Evolutionary conservation across 2,329 filamentous ascomycete species (phyloP).

Genomic region (Colletotrichum chrysophilum): DNA sequence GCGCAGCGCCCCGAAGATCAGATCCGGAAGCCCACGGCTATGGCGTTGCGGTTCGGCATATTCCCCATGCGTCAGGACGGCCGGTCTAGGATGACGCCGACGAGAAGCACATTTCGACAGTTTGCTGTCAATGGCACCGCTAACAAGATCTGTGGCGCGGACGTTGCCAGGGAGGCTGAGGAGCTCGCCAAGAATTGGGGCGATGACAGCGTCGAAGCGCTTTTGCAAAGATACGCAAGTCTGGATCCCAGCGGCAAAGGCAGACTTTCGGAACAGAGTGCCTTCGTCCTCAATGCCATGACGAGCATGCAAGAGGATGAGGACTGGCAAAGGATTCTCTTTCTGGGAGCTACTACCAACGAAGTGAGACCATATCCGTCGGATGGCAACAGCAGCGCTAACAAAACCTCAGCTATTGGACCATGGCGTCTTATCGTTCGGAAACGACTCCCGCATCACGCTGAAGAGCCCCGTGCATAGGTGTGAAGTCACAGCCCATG

Average conservation of each 20-base stretch:
- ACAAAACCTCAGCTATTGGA: conserved; percentile 25
- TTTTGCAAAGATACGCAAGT: conserved; percentile 26
- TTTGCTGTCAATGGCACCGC: conserved; percentile 5
- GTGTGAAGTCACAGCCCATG: conserved; percentile 17
- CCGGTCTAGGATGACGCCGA: conserved; percentile 34
- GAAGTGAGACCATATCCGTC: conserved; percentile 24
- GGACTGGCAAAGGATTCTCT: conserved; percentile 33
- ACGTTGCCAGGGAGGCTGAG: background rate
- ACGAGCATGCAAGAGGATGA: conserved; percentile 29
- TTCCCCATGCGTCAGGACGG: conserved; percentile 31
- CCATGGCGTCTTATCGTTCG: conserved; percentile 27
- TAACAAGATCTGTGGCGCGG: background rate
- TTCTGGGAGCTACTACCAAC: conserved; percentile 34
- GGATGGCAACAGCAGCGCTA: background rate
- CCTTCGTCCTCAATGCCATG: background rate
- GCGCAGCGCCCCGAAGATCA: conserved; percentile 25
- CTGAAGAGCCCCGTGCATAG: conserved; percentile 27
- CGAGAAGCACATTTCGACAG: conserved; percentile 24
- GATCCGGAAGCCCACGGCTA: conserved; percentile 27
- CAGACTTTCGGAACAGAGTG: background rate
- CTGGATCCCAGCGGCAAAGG: conserved; percentile 17
- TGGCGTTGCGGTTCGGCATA: conserved; percentile 33
- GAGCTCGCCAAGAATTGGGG: background rate
- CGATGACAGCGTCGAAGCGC: conserved; percentile 20
- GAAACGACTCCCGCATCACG: background rate